phyloP scores from a whole-genome alignment of 495 filamentous ascomycete species.

The Penicillium nucicola region DNA sequence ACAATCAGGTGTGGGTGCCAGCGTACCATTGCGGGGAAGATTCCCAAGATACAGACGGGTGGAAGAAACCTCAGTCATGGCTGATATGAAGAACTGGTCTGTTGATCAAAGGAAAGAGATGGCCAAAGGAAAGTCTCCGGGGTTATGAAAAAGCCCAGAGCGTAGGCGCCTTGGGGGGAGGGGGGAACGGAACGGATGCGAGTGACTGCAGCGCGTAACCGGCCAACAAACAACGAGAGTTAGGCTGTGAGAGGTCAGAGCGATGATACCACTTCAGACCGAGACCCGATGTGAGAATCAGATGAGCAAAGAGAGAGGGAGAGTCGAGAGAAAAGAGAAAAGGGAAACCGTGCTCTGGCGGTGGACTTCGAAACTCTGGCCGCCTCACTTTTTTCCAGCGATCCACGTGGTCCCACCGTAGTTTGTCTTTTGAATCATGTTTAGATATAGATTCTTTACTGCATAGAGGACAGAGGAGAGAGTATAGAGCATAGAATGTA shows the following conservation, averaged over 20 bases:
- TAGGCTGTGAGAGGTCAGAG: too few relatives aligned
- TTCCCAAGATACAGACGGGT: constrained; percentile 97
- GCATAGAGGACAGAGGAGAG: too few relatives aligned
- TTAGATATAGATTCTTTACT: too few relatives aligned
- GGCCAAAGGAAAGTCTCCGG: constrained; percentile 3
- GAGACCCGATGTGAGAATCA: not conserved
- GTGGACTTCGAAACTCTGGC: constrained; percentile 20
- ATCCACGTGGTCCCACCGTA: constrained; percentile 43
- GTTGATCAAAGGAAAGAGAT: constrained; percentile 11
- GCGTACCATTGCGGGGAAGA: constrained; percentile 92
- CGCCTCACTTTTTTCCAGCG: constrained; percentile 40
- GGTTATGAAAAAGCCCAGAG: constrained; percentile 7
- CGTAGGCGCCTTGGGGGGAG: not conserved
- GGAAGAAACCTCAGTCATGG: constrained; percentile 71
- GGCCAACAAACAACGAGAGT: too few relatives aligned
- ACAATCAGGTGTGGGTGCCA: constrained; percentile 34
- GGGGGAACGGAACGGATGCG: too few relatives aligned
- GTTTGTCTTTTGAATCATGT: too few relatives aligned
- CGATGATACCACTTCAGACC: not conserved
- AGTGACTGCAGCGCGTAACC: too few relatives aligned
- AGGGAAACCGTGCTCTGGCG: constrained; percentile 22
- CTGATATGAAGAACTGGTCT: constrained; percentile 10
- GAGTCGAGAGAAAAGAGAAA: constrained; percentile 14
- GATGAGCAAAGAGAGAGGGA: constrained; percentile 1
- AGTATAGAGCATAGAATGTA: not conserved